These are phyloP conservation scores for Xylaria flabelliformis DNA, from an alignment of 495 filamentous ascomycete genomes.

Conservation along the genomic window DNA sequence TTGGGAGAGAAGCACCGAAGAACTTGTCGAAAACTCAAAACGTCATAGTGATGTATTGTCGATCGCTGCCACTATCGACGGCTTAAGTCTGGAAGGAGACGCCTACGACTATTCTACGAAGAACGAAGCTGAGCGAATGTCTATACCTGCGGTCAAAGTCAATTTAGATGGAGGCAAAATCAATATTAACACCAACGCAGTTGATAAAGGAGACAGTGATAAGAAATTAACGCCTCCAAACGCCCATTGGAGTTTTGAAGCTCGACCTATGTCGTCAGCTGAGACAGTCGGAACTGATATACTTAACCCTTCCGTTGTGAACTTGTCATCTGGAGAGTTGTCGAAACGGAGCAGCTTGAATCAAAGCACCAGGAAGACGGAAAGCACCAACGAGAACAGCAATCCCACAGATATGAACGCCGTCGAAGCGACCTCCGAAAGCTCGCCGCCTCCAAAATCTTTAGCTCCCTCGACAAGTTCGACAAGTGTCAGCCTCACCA, in stretches of 20 bases:
- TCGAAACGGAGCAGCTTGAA: conserved; percentile 33
- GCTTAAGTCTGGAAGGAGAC: conserved; percentile 50
- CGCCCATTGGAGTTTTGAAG: background rate
- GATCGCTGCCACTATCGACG: conserved; percentile 61
- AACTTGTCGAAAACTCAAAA: conserved; percentile 41
- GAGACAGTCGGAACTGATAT: conserved; percentile 42
- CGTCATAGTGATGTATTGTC: conserved; percentile 49
- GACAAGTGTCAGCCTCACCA: conserved; percentile 50
- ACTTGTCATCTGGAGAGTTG: conserved; percentile 20
- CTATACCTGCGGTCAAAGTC: conserved; percentile 36
- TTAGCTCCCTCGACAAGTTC: conserved; percentile 49
- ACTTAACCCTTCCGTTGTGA: conserved; percentile 28
- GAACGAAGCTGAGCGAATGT: conserved; percentile 14
- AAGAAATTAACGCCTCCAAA: conserved; percentile 14
- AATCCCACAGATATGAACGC: conserved; percentile 23
- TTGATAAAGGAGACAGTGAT: background rate
- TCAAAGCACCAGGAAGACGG: conserved; percentile 30
- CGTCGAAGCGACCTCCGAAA: conserved; percentile 31
- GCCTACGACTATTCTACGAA: conserved; percentile 22
- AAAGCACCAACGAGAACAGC: conserved; percentile 27
- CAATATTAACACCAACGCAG: background rate
- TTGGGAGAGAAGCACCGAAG: conserved; percentile 48
- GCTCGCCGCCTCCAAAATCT: conserved; percentile 41
- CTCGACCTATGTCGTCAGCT: conserved; percentile 34
- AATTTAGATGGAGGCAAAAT: conserved; percentile 30